Conservation (phyloP, 176 grass and related monocot genomes). For the Eleusine indica region DNA sequence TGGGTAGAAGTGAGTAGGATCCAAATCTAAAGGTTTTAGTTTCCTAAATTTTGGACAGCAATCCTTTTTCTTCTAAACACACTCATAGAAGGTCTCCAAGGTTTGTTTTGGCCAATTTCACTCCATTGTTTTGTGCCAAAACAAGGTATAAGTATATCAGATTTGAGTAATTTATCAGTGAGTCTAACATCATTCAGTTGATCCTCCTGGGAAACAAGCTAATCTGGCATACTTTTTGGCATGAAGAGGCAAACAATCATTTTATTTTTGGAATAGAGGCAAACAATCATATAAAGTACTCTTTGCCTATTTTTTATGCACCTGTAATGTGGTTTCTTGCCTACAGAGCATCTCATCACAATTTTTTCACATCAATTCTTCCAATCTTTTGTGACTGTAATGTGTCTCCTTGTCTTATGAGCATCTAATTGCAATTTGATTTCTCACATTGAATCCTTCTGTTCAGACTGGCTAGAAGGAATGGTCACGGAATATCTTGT, state of each 20-base stretch:
- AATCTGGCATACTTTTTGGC: conserved; percentile 11
- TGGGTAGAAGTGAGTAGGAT: too few relatives aligned
- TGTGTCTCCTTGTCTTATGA: neutral
- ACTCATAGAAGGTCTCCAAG: neutral
- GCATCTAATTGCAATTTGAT: neutral
- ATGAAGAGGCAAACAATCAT: neutral
- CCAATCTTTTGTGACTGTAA: neutral
- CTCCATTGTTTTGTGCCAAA: too few relatives aligned
- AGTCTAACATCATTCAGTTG: neutral
- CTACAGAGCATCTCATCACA: neutral
- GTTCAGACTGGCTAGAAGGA: conserved; percentile 84
- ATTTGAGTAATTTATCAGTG: neutral
- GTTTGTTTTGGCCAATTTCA: neutral
- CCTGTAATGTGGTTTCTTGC: neutral
- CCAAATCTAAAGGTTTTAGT: too few relatives aligned
- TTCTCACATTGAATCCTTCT: conserved; percentile 34
- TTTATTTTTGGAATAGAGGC: neutral
- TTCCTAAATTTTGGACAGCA: too few relatives aligned
- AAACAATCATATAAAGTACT: neutral
- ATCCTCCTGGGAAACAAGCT: neutral
- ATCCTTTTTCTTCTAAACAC: too few relatives aligned
- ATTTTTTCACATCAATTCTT: conserved; percentile 19
- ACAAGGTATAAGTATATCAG: too few relatives aligned
- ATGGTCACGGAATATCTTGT: conserved; percentile 93
- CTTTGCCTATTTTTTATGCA: neutral